A percentile compares a stretch with the other conserved stretches of the same genome.
Evolutionary conservation across 2,329 filamentous ascomycete genomes (phyloP).

Genomic region (Annulohypoxylon truncatum): DNA sequence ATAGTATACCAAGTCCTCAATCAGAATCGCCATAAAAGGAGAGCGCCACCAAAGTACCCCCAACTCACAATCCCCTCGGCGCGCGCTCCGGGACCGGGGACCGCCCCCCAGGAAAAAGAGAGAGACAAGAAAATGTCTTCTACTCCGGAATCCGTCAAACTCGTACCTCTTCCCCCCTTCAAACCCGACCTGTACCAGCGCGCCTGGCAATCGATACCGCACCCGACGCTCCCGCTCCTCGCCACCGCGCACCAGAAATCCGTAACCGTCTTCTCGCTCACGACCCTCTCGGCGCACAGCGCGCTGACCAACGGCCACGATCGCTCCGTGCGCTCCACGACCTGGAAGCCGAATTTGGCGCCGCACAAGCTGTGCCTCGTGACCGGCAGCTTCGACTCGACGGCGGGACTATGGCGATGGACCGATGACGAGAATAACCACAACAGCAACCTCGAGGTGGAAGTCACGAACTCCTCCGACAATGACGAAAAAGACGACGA

Average conservation of each 20-base stretch:
- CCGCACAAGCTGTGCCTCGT: slow-evolving; percentile 79
- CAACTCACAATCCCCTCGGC: neutral
- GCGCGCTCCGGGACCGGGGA: neutral
- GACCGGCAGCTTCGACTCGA: slow-evolving; percentile 93
- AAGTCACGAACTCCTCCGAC: slow-evolving; percentile 55
- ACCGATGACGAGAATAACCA: too few species aligned
- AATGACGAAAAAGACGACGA: slow-evolving; percentile 66
- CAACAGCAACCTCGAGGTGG: slow-evolving; percentile 57
- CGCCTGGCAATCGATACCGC: slow-evolving; percentile 86
- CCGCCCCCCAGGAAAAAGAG: neutral
- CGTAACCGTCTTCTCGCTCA: slow-evolving; percentile 89
- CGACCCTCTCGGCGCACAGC: slow-evolving; percentile 81
- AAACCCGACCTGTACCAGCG: slow-evolving; percentile 73
- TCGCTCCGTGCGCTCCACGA: slow-evolving; percentile 84
- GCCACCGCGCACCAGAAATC: slow-evolving; percentile 90
- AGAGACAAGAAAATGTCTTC: slow-evolving; percentile 28
- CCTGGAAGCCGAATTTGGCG: slow-evolving; percentile 83
- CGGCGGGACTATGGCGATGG: slow-evolving; percentile 84
- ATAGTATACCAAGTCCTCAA: neutral
- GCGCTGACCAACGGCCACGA: slow-evolving; percentile 88
- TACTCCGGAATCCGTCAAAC: slow-evolving; percentile 49
- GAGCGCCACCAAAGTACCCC: too few species aligned
- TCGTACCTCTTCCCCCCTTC: slow-evolving; percentile 63
- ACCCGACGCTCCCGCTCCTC: slow-evolving; percentile 87
- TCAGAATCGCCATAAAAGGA: neutral